Evolutionary conservation across 2,329 filamentous ascomycete species (phyloP).

Genomic region (Aspergillus persii): DNA sequence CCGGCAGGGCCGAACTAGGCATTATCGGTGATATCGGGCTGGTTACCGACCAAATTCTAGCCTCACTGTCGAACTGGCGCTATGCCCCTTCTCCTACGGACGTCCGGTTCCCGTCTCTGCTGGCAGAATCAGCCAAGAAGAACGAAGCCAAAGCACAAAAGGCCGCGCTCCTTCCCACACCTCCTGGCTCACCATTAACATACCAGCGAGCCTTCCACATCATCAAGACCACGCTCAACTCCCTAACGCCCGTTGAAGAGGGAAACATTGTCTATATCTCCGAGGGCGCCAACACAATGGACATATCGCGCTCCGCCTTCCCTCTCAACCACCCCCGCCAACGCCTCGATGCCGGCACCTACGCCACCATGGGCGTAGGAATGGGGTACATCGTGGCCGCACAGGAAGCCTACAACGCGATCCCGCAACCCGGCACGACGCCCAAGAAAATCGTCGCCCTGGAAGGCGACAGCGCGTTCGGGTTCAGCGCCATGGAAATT

Average conservation of each 20-base stretch:
- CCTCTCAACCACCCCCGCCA: constrained; percentile 54
- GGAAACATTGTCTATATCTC: constrained; percentile 56
- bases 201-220: constrained; percentile 53
- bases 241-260: constrained; percentile 44
- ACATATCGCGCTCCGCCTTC: constrained; percentile 57
- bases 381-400: constrained; percentile 58
- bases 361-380: constrained; percentile 60
- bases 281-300: constrained; percentile 62
- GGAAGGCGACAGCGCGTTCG: constrained; percentile 57
- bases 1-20: constrained; percentile 47
- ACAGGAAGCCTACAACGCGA: constrained; percentile 54
- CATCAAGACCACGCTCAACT: constrained; percentile 51
- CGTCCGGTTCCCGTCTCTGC: constrained; percentile 28
- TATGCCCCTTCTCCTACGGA: constrained; percentile 37
- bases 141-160: constrained; percentile 49
- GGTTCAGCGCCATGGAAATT: constrained; percentile 55
- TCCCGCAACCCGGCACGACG: constrained; percentile 27
- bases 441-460: constrained; percentile 56
- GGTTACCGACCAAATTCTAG: constrained; percentile 48
- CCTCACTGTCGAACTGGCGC: constrained; percentile 45
- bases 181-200: constrained; percentile 41
- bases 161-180: constrained; percentile 40
- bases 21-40: constrained; percentile 53
- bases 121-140: constrained; percentile 36
- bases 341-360: constrained; percentile 57